phyloP scores from a whole-genome alignment of 192 early-diverging fungal genomes.

The Dissophora ornata region DNA sequence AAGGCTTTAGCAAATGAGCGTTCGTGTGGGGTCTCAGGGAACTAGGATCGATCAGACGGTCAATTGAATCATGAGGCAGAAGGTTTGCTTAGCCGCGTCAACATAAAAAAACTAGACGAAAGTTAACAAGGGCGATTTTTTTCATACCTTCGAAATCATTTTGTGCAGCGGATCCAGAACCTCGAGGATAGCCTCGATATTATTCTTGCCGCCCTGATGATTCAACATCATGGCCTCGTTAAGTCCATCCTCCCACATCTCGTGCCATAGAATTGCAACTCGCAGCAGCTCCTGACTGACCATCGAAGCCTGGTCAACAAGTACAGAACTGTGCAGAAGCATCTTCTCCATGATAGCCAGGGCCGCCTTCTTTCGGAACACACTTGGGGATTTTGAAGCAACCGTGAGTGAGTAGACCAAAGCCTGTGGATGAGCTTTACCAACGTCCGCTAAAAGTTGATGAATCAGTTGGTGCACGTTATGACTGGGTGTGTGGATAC shows the following conservation, averaged over 20 bases:
- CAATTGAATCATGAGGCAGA: too few relatives aligned
- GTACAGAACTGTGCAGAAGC: conserved; percentile 78
- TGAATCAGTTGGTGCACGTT: conserved; percentile 88
- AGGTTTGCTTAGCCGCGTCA: too few relatives aligned
- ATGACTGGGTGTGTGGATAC: conserved; percentile 86
- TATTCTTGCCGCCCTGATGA: conserved; percentile 73
- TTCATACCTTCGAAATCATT: conserved; percentile 36
- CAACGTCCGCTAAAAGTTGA: conserved; percentile 88
- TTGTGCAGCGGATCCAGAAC: conserved; percentile 70
- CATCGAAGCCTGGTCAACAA: conserved; percentile 92
- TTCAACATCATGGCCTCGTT: conserved; percentile 85
- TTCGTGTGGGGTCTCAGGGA: conserved; percentile 90
- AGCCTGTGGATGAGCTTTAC: conserved; percentile 94
- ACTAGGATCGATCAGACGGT: too few relatives aligned
- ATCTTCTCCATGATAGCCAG: conserved; percentile 92
- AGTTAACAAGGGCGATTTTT: too few relatives aligned
- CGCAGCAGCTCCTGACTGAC: conserved; percentile 97
- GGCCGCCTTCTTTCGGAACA: conserved; percentile 79
- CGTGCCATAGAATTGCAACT: conserved; percentile 94
- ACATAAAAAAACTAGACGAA: too few relatives aligned
- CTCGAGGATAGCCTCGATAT: conserved; percentile 86
- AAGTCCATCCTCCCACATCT: conserved; percentile 96
- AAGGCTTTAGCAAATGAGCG: conserved; percentile 90
- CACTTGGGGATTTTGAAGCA: conserved; percentile 91
- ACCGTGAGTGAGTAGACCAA: conserved; percentile 96